Evolutionary conservation across 1,139 yeast genomes (phyloP).

Genomic region (Saccharomyces hybrid): DNA sequence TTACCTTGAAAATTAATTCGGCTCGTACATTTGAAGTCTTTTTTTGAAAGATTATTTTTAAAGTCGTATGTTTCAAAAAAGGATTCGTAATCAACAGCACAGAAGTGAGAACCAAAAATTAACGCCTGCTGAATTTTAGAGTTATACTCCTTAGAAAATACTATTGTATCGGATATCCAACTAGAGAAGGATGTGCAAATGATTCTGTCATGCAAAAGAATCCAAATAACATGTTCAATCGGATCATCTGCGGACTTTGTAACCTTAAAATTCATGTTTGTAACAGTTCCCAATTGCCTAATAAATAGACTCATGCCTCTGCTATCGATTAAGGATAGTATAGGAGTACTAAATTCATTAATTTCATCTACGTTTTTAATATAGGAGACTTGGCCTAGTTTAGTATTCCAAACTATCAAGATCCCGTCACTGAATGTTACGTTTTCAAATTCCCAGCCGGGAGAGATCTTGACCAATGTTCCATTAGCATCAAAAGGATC

Average conservation of each 20-base stretch:
- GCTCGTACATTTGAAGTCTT: background rate
- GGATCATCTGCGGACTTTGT: background rate
- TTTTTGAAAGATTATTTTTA: background rate
- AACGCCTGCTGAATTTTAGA: background rate
- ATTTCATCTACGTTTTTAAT: background rate
- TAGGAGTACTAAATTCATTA: background rate
- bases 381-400: background rate
- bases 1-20: background rate
- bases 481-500: slow-evolving; percentile 4
- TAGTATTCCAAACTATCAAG: slow-evolving; percentile 17
- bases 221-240: background rate
- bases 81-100: background rate
- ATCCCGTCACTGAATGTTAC: slow-evolving; percentile 6
- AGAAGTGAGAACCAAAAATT: background rate
- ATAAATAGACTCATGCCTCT: background rate
- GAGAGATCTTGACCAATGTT: background rate
- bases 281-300: background rate
- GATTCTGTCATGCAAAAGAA: background rate
- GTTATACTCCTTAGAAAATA: background rate
- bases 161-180: background rate
- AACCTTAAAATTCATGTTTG: background rate
- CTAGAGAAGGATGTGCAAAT: background rate
- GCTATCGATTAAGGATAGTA: background rate
- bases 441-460: slow-evolving; percentile 14
- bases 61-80: background rate